Conservation (phyloP, 78 protist species). For the Dictyostelium purpureum region DNA sequence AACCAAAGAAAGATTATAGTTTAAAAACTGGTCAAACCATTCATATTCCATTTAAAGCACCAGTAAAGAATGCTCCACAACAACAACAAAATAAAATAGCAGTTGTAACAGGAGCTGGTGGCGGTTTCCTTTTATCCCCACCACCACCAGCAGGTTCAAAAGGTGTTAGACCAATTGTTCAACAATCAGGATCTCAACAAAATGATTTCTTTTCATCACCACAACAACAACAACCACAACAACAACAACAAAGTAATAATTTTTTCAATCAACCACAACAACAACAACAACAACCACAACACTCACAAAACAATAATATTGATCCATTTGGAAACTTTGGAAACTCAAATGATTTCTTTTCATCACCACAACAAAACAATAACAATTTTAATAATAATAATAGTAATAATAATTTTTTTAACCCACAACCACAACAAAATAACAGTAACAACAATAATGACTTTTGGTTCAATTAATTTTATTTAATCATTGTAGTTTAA, state of each 20-base stretch:
- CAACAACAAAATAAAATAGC: not conserved
- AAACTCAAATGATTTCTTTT: not conserved
- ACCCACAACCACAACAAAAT: not conserved
- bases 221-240: conserved; percentile 14
- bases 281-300: not conserved
- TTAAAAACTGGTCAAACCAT: conserved; percentile 58
- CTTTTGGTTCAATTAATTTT: not conserved
- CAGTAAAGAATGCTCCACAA: not conserved
- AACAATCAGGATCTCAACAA: conserved; percentile 18
- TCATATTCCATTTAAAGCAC: conserved; percentile 73
- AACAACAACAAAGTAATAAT: conserved; percentile 31
- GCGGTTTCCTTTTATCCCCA: conserved; percentile 70
- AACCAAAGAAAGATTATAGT: conserved; percentile 70
- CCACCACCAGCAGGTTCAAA: conserved; percentile 44
- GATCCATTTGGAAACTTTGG: not conserved
- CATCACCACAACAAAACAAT: not conserved
- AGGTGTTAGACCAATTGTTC: not conserved
- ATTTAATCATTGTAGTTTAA: too few species aligned
- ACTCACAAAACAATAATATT: not conserved
- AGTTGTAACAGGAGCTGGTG: not conserved
- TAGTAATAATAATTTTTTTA: not conserved
- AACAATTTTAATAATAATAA: not conserved
- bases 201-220: conserved; percentile 5
- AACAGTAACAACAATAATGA: not conserved
- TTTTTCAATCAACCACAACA: conserved; percentile 9